Base-by-base conservation (phyloP, 163 green algal genomes). In the Chlamydomonas reinhardtii region DNA sequence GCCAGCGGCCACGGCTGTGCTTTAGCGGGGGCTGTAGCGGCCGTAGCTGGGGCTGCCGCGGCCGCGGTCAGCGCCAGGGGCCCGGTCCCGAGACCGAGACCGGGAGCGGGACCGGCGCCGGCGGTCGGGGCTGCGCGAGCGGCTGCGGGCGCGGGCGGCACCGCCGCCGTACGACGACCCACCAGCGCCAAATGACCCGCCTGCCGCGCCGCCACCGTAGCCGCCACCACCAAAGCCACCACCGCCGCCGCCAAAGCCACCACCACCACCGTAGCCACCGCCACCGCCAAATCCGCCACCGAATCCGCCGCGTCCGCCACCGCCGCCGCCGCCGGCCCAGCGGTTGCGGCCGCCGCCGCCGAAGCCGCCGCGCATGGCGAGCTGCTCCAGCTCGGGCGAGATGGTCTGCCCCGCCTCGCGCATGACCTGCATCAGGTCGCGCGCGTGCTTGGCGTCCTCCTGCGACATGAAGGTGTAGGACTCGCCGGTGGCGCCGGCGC, bases 401-500 rank as follows among this genome's bases (percentile, higher is more conserved):
- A 97, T 90, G 8, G 77, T 34, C 92, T 98, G 95, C 9, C 86
- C 86, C 34, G 94, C 94, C 83, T 97, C 94, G 12, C 79, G 72
- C 83, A 98, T 93, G 34, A 98, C 88, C 82, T 91, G 32, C 4
- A 82, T 84, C 27, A 98, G 92, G 76, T 96, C 92, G 8, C 91
- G 91, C 8, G 94, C 95, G 59, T 96, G 93, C 90, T 96, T 96
- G 74, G 82, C 87, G 73, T 98, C 95, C 59, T 91, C 85, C 8
- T 59, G 52, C 4, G 94, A 96, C 73, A 91, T 83, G 65, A 98
- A 95, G 0, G 94, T 96, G 88, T 93, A 94, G 3, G 93, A 89
- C 72, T 96, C 94, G 52, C 97, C 97, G 6, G 91, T 96, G 16
- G 94, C 93, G 34, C 97, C 98, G 9, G 97, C 98, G 61, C 98